Evolutionary conservation across 768 basidiomycete genomes (phyloP), one percentile per base, ranked within the genome.

Genomic region (Amanita thiersii): DNA sequence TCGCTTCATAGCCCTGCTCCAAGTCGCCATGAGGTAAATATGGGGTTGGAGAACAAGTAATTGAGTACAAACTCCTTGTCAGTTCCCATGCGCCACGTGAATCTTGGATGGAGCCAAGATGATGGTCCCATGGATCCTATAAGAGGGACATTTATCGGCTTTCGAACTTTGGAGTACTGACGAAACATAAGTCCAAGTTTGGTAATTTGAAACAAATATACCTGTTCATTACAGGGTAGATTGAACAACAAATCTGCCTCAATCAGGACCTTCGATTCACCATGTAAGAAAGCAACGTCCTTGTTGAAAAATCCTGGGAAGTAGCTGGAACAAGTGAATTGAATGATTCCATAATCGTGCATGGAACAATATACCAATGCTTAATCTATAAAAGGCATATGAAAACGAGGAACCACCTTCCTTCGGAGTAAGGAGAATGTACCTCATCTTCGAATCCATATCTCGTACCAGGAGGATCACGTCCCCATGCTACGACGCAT

Each of bases 201-300:
- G 25, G n/a, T 19, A n/a, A 26, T 21, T 15, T 3, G 7, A 19
- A 42, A 29, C 28, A 5, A 1, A 44, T 52, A 29, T 43, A 77
- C 79, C 62, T 91, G 88, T 59, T 93, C 89, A 2, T 57, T 79
- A 3, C 75, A 65, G 1, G 89, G 87, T 9, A 93, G 64, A 62
- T 92, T 92, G 65, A 89, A 75, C 2, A 93, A 57, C 32, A 93
- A 64, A 57, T 96, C 91, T 2, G 86, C 91, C 56, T 83, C 69
- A 34, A 93, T 72, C 33, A 93, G 63, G 0, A 81, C 75, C 56
- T 78, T 84, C 10, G 79, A 82, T 0, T 73, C 64, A 9, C 65
- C 60, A 53, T 94, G 90, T 45, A 83, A 73, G 60, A 88, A 90
- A 0, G 88, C 86, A 10, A 92, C 75, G 40, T 93, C 90, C 54